A percentile compares a stretch with the other conserved stretches of the same genome.
phyloP scores from a whole-genome alignment of 176 grass and related monocot genomes.

The Aegilops longissima region DNA sequence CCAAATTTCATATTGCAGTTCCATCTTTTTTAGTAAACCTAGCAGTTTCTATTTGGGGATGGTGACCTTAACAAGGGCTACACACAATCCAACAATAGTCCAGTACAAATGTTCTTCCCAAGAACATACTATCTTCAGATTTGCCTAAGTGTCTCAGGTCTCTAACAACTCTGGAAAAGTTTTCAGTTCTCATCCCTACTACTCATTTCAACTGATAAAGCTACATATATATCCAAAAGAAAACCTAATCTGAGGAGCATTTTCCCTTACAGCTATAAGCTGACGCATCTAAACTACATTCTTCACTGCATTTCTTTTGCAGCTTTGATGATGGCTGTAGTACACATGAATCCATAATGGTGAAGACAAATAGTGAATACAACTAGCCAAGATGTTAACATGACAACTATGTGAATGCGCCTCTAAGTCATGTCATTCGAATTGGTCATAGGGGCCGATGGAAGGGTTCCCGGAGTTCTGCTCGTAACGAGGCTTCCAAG shows the following conservation, averaged over 20 bases:
- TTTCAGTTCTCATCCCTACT: conserved; percentile 22
- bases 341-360: conserved; percentile 1
- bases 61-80: not conserved
- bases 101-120: not conserved
- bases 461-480: conserved; percentile 72
- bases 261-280: conserved; percentile 26
- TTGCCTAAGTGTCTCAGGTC: conserved; percentile 10
- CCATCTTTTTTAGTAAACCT: not conserved
- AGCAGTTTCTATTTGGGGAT: conserved; percentile 7
- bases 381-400: not conserved
- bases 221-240: conserved; percentile 42
- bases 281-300: conserved; percentile 24
- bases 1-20: not conserved
- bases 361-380: not conserved
- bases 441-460: conserved; percentile 66
- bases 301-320: not conserved
- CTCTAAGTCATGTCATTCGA: conserved; percentile 49
- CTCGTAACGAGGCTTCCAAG: conserved; percentile 72
- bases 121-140: conserved; percentile 19
- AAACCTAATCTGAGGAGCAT: conserved; percentile 32
- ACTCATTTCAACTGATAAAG: conserved; percentile 29
- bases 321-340: not conserved
- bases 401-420: conserved; percentile 9
- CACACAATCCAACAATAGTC: conserved; percentile 26
- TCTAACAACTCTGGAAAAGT: conserved; percentile 11